Base-by-base conservation (phyloP, 2,329 filamentous ascomycete species). In the Phyllachora maydis region DNA sequence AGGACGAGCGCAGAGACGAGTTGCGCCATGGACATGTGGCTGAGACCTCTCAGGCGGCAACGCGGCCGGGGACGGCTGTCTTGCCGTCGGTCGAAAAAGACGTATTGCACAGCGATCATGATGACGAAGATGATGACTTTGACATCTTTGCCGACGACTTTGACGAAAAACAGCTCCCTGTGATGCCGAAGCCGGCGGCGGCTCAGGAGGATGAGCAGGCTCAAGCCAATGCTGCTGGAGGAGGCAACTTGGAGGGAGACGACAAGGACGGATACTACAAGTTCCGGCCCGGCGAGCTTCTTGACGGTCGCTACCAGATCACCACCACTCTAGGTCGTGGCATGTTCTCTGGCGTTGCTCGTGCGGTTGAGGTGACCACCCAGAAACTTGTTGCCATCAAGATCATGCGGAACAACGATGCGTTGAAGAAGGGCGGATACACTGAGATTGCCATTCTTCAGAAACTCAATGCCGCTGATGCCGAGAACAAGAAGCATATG, bases 201-300 rank as follows among this genome's bases (percentile, higher is more conserved):
- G 36, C 44, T 6, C 41, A 47, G 6, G 52, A 56, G 16, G 55
- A 56, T 16, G 56, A 57, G 11, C 54, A 56, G 20, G 53, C 58
- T 21, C 52, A 47, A 11, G 57, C 54, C 34, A 52, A 69, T 21
- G 32, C 47, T 51, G n/a, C n/a, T n/a, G 73, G 45, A 45, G 70
- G 70, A 31, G 78, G 73, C 31, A 77, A 85, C 45, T 65, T 93
- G 24, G 85, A 95, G 39, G 85, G 91, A 29, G 83, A 91, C 41
- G 88, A 95, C 42, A 70, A 75, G 24, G 82, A 98, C 40, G 88
- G 85, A 5, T 95, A 95, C 45, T 98, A 95, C 57, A 90, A 88
- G 47, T 72, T 93, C 28, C 81, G 90, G 27, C 69, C 82, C 19
- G 83, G 85, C 39, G 88, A 98, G 52, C 54, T 95, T 24, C 60